Percentiles rank a stretch among this genome's conserved stretches.
Conservation (phyloP, 768 basidiomycete genomes). For the Tricholoma matsutake region DNA sequence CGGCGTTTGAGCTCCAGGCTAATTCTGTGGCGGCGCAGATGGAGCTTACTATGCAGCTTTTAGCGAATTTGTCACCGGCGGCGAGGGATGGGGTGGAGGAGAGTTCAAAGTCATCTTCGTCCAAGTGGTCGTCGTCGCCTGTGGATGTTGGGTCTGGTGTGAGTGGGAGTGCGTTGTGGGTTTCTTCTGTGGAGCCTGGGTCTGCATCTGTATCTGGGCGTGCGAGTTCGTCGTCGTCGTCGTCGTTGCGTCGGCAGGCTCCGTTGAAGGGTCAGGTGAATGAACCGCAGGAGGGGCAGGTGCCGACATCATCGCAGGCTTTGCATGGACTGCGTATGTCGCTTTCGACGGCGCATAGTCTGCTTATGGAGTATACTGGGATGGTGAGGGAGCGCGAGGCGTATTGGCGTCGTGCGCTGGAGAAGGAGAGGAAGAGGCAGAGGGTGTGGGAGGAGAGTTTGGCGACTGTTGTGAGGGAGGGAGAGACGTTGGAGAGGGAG, state of each 20-base stretch:
- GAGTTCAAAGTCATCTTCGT: constrained; percentile 17
- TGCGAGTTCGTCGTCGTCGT: not conserved
- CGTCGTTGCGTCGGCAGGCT: not conserved
- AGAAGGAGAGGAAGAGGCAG: constrained; percentile 60
- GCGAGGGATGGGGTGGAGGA: constrained; percentile 12
- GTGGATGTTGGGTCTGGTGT: not conserved
- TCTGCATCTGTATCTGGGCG: not conserved
- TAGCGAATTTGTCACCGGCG: constrained; percentile 41
- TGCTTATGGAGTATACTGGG: constrained; percentile 63
- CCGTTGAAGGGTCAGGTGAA: not conserved
- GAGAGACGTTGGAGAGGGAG: constrained; percentile 80
- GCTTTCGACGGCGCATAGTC: constrained; percentile 49
- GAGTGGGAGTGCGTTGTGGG: not conserved
- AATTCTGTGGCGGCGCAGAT: constrained; percentile 73
- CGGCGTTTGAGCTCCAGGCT: constrained; percentile 61
- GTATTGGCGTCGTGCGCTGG: constrained; percentile 68
- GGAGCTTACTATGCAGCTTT: constrained; percentile 68
- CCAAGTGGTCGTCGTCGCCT: not conserved
- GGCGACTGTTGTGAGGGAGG: constrained; percentile 80
- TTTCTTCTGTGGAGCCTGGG: too few relatives aligned
- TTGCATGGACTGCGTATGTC: constrained; percentile 35
- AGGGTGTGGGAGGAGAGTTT: constrained; percentile 89
- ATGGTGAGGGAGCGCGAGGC: constrained; percentile 79
- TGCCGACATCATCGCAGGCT: not conserved
- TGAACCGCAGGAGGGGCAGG: not conserved